Percentiles rank a stretch among this genome's conserved stretches.
These are phyloP conservation scores for Allantophomopsis lycopodina DNA, from an alignment of 2,329 filamentous ascomycete species.

Conservation along the genomic window DNA sequence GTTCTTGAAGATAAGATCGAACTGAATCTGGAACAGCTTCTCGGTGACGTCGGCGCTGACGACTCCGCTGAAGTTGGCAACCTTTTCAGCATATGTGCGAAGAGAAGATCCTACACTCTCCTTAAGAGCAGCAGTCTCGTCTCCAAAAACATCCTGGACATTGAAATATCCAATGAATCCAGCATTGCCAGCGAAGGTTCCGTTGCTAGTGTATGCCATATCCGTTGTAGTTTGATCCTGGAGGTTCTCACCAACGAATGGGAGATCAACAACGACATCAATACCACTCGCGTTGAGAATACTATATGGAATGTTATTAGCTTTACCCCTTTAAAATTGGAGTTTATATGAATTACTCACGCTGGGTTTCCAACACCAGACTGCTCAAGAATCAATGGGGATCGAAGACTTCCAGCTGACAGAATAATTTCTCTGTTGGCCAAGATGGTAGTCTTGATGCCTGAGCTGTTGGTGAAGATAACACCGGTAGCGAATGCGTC, in stretches of 20 bases:
- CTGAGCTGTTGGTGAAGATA: slow-evolving; percentile 13
- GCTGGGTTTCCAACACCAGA: slow-evolving; percentile 16
- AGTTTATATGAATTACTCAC: no score
- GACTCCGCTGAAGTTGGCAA: slow-evolving; percentile 10
- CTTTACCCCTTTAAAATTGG: no score
- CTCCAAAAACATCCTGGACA: slow-evolving; percentile 9
- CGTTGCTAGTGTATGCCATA: slow-evolving; percentile 11
- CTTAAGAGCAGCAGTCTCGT: slow-evolving; percentile 1
- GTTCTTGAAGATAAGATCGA: slow-evolving; percentile 31
- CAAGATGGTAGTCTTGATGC: slow-evolving; percentile 5
- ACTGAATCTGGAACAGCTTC: slow-evolving; percentile 28
- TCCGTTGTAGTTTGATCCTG: slow-evolving; percentile 1
- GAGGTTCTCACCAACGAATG: slow-evolving; percentile 1
- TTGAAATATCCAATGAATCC: slow-evolving; percentile 5
- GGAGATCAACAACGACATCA: slow-evolving; percentile 3
- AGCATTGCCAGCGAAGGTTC: slow-evolving; percentile 1
- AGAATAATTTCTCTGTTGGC: slow-evolving; percentile 16
- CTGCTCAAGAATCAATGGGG: slow-evolving; percentile 19
- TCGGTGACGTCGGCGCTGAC: slow-evolving; percentile 19
- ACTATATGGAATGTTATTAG: not conserved
- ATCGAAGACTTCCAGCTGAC: slow-evolving; percentile 10
- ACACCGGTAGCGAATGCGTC: slow-evolving; percentile 1
- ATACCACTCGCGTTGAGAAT: slow-evolving; percentile 6
- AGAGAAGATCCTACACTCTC: slow-evolving; percentile 1
- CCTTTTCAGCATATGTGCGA: not conserved